Base-by-base conservation (phyloP, 2,329 filamentous ascomycete species). In the Periconia sp. region DNA sequence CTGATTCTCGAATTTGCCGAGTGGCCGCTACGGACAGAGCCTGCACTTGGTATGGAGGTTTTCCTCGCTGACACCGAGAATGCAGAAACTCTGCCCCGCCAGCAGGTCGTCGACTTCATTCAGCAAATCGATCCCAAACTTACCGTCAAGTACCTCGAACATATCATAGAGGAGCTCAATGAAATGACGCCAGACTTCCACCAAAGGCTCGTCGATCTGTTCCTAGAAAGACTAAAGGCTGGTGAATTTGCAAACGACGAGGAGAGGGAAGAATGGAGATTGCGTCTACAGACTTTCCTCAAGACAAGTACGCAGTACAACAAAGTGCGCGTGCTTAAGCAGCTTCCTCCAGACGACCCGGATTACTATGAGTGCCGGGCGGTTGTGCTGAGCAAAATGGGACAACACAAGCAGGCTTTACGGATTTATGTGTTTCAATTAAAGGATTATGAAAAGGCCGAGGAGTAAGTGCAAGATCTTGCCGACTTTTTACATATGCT, bases 371-470 rank as follows among this genome's bases (percentile, higher is more conserved):
- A 97, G 67, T 85, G 90, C 2, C 85, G 92, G 48, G 94, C 94
- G 5, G 86, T 97, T 31, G 86, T 97, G 15, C 82, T 97, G 26
- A 91, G 89, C 70, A 95, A 94, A 57, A 96, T 97, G 89, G 90
- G 89, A 5, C 87, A 92, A 59, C 92, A 99, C 73, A 92, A 90
- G 65, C 91, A 97, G 71, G 94, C 94, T 0, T 75, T 99, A n/a
- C 88, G 94, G 65, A 96, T 99, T 38, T 99, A 96, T 66, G 92
- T 97, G 19, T 99, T 96, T 73, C 94, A 92, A 68, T 82, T 99
- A 68, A 77, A 88, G 55, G 87, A 96, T 67, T 92, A 89, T 50
- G 76, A 75, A 10, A 97, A 96, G 71, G 94, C 94, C 22, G 94
- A 99, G 80, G 90, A 96, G 86, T 96, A 53, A 39, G 59, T 36